These are phyloP conservation scores for Cordyceps militaris DNA, from an alignment of 2,329 filamentous ascomycete species.

Conservation along the genomic window DNA sequence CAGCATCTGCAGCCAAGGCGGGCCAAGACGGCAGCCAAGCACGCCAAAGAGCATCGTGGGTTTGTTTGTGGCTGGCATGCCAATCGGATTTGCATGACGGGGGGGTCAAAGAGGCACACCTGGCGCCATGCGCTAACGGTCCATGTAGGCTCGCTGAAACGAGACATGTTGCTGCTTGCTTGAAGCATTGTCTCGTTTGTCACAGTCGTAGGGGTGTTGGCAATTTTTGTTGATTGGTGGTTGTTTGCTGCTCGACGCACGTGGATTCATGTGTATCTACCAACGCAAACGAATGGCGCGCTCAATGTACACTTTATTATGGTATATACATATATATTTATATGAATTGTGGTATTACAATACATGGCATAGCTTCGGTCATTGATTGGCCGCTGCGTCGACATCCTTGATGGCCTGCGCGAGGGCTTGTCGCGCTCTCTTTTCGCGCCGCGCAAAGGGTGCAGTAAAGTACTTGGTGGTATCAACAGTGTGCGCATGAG, in stretches of 20 bases:
- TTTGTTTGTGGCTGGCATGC: not conserved
- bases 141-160: too few relatives aligned
- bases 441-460: constrained; percentile 49
- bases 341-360: not conserved
- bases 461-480: constrained; percentile 54
- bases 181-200: too few relatives aligned
- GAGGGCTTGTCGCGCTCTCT: constrained; percentile 42
- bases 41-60: not conserved
- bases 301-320: not conserved
- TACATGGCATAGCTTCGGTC: not conserved
- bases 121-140: too few relatives aligned
- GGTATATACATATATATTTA: not conserved
- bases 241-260: not conserved
- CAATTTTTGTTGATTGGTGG: not conserved
- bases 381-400: not conserved
- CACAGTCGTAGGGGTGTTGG: too few relatives aligned
- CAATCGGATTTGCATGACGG: not conserved
- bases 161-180: too few relatives aligned
- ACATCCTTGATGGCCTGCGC: constrained; percentile 21
- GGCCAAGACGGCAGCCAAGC: not conserved
- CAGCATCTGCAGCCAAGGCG: not conserved
- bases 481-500: constrained; percentile 65
- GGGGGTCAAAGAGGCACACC: not conserved
- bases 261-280: not conserved
- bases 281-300: too few relatives aligned